Base-by-base conservation (phyloP, 768 basidiomycete species). In the Podaxis sp. region DNA sequence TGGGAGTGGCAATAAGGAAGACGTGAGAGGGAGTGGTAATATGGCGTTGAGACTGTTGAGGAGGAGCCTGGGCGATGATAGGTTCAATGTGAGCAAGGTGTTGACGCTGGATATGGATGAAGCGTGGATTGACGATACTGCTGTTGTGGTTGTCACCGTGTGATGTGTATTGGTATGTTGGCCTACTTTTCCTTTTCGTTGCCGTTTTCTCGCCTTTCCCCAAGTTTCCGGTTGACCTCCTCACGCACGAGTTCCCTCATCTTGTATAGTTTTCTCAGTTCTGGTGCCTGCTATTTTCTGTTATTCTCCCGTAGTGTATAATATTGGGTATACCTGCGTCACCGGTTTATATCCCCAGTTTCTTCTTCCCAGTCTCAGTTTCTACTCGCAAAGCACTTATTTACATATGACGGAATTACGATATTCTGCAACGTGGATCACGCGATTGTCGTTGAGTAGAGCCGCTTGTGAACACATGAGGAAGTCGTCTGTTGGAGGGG, bases 101-200 rank as follows among this genome's bases (percentile, higher is more conserved):
- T 69, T 88, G 72, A 87, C 85, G 36, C 70, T 88, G 67, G 84
- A 89, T 66, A 79, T 86, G 81, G 83, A 85, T 59, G 74, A 73
- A 44, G 79, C 83, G 16, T 89, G 87, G 86, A 76, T 89, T 62
- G 87, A 89, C 63, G 87, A 89, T 69, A 83, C 87, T 7, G 77
- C 85, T 7, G 81, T 89, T 60, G 77, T 88, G 59, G 86, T 88
- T 25, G 47, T 62, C 14, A 62, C 61, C 23, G 40, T 64, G 16
- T 64, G 52, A 62, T 6, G 48, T n/a, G 14, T 37, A 11, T 47
- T 1, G 18, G 6, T 46, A 27, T 1, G 23, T 4, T 27, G 18
- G 42, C 7, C 16, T 3, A 10, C 5, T 23, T 42, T 32, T 35
- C 14, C 25, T 28, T 42, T 32, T 35, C 14, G n/a, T 28, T 59